phyloP scores from a whole-genome alignment of 768 basidiomycete genomes.

The Russula ochroleuca region DNA sequence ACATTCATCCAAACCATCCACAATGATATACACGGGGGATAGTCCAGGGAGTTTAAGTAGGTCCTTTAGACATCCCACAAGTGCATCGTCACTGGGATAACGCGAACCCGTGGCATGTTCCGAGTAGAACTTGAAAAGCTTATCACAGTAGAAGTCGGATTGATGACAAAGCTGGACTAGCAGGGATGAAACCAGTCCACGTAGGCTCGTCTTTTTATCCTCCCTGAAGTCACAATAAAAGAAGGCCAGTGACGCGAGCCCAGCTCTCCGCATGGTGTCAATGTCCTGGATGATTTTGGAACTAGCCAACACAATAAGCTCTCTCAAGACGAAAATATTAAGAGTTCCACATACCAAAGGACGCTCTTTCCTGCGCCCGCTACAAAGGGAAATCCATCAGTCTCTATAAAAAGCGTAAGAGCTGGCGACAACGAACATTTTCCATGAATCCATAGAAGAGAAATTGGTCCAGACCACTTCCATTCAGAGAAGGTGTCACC shows the following conservation, averaged over 20 bases:
- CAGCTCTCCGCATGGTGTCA: not conserved
- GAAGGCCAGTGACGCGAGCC: not conserved
- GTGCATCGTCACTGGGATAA: not conserved
- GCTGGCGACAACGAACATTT: not conserved
- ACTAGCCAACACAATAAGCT: not conserved
- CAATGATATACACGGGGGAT: not conserved
- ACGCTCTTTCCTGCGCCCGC: not conserved
- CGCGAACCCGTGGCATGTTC: not conserved
- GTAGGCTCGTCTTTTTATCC: not conserved
- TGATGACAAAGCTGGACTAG: not conserved
- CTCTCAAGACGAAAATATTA: not conserved
- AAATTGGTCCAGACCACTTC: not conserved
- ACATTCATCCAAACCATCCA: not conserved
- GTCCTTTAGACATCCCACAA: not conserved
- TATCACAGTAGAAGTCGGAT: not conserved
- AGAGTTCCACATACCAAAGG: not conserved
- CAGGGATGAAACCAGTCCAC: not conserved
- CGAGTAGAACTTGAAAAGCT: not conserved
- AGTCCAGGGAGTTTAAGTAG: not conserved
- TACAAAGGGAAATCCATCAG: not conserved
- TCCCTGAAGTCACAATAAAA: not conserved
- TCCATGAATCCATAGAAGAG: not conserved
- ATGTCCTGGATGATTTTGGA: not conserved
- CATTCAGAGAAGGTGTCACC: not conserved
- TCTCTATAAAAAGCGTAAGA: not conserved